Base-by-base conservation (phyloP, 2,329 filamentous ascomycete genomes). In the Knufia petricola region DNA sequence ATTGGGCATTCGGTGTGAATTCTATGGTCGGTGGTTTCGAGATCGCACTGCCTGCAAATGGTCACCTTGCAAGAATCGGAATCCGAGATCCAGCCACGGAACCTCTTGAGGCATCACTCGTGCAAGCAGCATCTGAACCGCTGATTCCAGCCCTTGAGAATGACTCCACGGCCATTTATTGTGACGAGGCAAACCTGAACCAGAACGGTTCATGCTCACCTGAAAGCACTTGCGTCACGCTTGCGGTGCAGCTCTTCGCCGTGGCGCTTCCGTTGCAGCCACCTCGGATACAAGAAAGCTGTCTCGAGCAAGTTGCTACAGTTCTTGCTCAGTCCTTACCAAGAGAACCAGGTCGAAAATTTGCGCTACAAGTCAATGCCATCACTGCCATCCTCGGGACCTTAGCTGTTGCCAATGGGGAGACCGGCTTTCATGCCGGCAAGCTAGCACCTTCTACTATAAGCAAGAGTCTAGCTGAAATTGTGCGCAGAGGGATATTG, bases 241-340 rank as follows among this genome's bases (percentile, higher is more conserved):
- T 90, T 60, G 89, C 92, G 0, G 94, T 98, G 49, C 84, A 92
- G 53, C 72, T 96, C 0, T 98, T 98, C 63, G 87, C 89, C 1
- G 86, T 94, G 46, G 85, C 87, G 32, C 82, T 98, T 50, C 89
- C 92, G 2, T 72, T 95, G 8, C 94, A 94, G 39, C 84, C 86
- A 0, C 76, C 87, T 3, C 95, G 90, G 61, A 86, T 98, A 2
- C 92, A 98, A 61, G 92, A 98, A 64, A 95, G 90, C 61, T 87
- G 94, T 41, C 71, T 98, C 8, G 92, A 98, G 64, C 92, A 98
- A 62, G 82, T 96, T 41, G 84, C 86, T 13, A 92, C 87, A 0
- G 94, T 94, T 60, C 73, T 92, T n/a, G 52, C 53, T 15, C 79
- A 81, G 0, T 80, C 78, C 43, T 71, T 95, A 19, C 85, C 90